Percentiles rank a stretch among this genome's conserved stretches.
phyloP scores from a whole-genome alignment of 129 eudicot genomes.

The Artemisia annua region DNA sequence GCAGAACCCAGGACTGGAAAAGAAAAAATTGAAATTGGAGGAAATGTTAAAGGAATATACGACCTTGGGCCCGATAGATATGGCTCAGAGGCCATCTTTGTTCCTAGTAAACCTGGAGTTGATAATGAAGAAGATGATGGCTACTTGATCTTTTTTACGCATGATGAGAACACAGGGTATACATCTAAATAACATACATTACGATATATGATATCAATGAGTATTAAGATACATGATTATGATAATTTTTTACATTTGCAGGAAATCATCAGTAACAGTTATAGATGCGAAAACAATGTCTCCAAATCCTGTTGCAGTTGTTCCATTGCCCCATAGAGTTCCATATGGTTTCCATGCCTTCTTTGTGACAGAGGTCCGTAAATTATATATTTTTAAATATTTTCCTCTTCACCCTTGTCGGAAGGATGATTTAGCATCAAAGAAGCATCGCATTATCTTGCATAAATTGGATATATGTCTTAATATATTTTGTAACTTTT shows the following conservation, averaged over 20 bases:
- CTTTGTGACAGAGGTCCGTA: constrained; percentile 89
- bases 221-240: constrained; percentile 14
- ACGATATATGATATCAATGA: background rate
- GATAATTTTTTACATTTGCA: constrained; percentile 27
- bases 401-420: background rate
- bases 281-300: constrained; percentile 97
- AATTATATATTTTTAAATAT: background rate
- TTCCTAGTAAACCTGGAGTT: constrained; percentile 63
- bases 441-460: background rate
- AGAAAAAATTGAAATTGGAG: constrained; percentile 80
- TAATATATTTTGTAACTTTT: constrained; percentile 13
- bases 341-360: constrained; percentile 98
- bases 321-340: constrained; percentile 82
- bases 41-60: constrained; percentile 71
- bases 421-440: background rate
- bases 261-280: constrained; percentile 78
- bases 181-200: background rate
- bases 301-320: constrained; percentile 87
- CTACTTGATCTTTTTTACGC: constrained; percentile 78
- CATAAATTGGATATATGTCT: background rate
- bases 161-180: constrained; percentile 87
- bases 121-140: constrained; percentile 93
- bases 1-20: constrained; percentile 72
- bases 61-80: constrained; percentile 81
- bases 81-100: constrained; percentile 95